Evolutionary conservation across 106 monocot species (phyloP), one percentile per base, ranked within the genome.

Genomic region (Acanthochlamys bracteata): DNA sequence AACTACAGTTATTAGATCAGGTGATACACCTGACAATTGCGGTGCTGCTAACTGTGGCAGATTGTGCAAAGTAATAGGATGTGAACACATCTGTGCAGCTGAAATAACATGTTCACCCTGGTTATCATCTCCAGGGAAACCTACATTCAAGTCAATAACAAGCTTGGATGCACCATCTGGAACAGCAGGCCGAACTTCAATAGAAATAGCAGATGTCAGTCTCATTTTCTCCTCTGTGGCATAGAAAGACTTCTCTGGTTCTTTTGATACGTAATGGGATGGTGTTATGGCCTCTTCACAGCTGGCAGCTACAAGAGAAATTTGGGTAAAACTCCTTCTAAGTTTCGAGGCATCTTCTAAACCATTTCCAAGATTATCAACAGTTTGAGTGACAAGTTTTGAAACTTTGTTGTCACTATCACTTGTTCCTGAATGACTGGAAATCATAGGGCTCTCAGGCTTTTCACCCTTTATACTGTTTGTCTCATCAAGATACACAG

Each of bases 131-230:
- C 66, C 79, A 53, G 69, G 21, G 41, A 86, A 69, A 7, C 91
- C 86, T 79, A 86, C 91, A 61, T 92, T 92, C 63, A 92, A 69
- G 73, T 92, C 91, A 60, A 92, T 86, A 54, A 84, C 84, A 67
- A 81, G 73, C 68, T 75, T 83, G 9, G 66, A 15, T 0, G 60
- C 54, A 42, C 10, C 20, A 55, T 78, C 66, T 56, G 41, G 65
- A 10, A 43, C 46, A 41, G 62, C 10, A 20, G 41, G 17, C 14
- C 23, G 24, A 20, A 52, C 15, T 25, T 52, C 39, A 47, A 69
- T 59, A 43, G 61, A 53, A 20, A 68, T 56, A 17, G 63, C 71
- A 55, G 63, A 55, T 62, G 69, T 56, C 57, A 70, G 49, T 20
- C 66, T 67, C 57, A 63, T 66, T 47, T 33, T 60, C 39, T 24